These are phyloP conservation scores for Russula virescens DNA, from an alignment of 768 basidiomycete species.

Conservation along the genomic window DNA sequence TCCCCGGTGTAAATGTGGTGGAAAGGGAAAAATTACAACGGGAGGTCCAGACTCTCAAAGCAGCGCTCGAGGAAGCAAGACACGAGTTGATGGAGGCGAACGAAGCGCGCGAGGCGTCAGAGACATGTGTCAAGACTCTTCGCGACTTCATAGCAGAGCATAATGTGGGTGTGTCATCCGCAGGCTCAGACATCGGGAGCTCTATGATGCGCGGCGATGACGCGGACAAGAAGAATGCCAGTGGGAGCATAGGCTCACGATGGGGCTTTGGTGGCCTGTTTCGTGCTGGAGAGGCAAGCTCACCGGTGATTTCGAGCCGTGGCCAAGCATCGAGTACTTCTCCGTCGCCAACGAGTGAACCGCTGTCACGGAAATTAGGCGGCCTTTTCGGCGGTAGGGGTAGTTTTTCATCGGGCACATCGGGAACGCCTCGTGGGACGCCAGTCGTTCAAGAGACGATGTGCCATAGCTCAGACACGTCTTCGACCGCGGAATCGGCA, in stretches of 20 bases:
- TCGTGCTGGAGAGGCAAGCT: slow-evolving; percentile 15
- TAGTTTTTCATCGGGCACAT: slow-evolving; percentile 45
- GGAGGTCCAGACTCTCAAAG: slow-evolving; percentile 51
- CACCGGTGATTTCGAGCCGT: slow-evolving; percentile 13
- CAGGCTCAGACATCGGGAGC: slow-evolving; percentile 18
- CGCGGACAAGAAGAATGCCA: slow-evolving; percentile 23
- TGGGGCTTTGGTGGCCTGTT: slow-evolving; percentile 25
- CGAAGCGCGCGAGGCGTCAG: slow-evolving; percentile 84
- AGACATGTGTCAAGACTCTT: slow-evolving; percentile 75
- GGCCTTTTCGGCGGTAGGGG: slow-evolving; percentile 60
- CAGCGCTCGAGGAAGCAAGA: slow-evolving; percentile 56
- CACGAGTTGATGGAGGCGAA: slow-evolving; percentile 68
- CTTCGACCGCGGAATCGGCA: slow-evolving; percentile 41
- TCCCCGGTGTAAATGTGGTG: not conserved
- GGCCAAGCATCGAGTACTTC: slow-evolving; percentile 7
- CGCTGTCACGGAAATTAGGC: slow-evolving; percentile 49
- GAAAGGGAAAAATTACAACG: slow-evolving; percentile 56
- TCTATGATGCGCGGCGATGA: slow-evolving; percentile 12
- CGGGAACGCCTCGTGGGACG: slow-evolving; percentile 31
- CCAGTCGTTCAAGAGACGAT: slow-evolving; percentile 35
- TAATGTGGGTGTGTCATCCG: slow-evolving; percentile 45
- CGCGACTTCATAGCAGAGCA: slow-evolving; percentile 78
- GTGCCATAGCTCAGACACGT: slow-evolving; percentile 52
- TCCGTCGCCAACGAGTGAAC: slow-evolving; percentile 12
- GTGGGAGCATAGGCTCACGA: slow-evolving; percentile 16